These are phyloP conservation scores for Anaeromyces robustus DNA, from an alignment of 192 early-diverging fungal genomes.

Conservation along the genomic window DNA sequence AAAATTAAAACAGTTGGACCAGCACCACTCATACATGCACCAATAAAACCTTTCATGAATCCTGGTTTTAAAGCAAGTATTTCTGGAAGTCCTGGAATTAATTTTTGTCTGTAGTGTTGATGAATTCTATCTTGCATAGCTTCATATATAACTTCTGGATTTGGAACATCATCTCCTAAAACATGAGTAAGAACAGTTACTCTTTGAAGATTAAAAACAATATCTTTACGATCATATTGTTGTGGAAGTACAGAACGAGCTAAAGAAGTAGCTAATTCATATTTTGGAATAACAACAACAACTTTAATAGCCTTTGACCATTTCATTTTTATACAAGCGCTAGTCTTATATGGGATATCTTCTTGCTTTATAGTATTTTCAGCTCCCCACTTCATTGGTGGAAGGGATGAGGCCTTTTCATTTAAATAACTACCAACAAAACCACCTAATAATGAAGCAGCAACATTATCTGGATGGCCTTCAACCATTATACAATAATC, in stretches of 20 bases:
- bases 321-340: slow-evolving; percentile 27
- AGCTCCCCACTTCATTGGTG: slow-evolving; percentile 9
- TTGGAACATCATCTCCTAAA: slow-evolving; percentile 48
- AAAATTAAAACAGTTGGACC: slow-evolving; percentile 91
- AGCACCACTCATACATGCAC: slow-evolving; percentile 86
- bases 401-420: slow-evolving; percentile 14
- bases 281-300: slow-evolving; percentile 71
- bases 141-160: slow-evolving; percentile 64
- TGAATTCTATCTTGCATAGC: slow-evolving; percentile 96
- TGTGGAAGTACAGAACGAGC: slow-evolving; percentile 74
- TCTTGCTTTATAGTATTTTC: background rate
- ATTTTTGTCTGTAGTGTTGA: slow-evolving; percentile 82
- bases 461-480: slow-evolving; percentile 95
- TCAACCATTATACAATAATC: slow-evolving; percentile 87
- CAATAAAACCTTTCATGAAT: slow-evolving; percentile 67
- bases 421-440: slow-evolving; percentile 78
- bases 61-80: slow-evolving; percentile 60
- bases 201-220: slow-evolving; percentile 91
- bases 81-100: slow-evolving; percentile 85
- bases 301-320: slow-evolving; percentile 56
- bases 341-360: background rate
- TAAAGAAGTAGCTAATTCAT: slow-evolving; percentile 81
- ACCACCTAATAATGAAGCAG: slow-evolving; percentile 84
- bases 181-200: slow-evolving; percentile 78
- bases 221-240: slow-evolving; percentile 59